A percentile compares a stretch with the other conserved stretches of the same genome.
Evolutionary conservation across 2,329 filamentous ascomycete genomes (phyloP).

Genomic region (Calonectria fujianensis): DNA sequence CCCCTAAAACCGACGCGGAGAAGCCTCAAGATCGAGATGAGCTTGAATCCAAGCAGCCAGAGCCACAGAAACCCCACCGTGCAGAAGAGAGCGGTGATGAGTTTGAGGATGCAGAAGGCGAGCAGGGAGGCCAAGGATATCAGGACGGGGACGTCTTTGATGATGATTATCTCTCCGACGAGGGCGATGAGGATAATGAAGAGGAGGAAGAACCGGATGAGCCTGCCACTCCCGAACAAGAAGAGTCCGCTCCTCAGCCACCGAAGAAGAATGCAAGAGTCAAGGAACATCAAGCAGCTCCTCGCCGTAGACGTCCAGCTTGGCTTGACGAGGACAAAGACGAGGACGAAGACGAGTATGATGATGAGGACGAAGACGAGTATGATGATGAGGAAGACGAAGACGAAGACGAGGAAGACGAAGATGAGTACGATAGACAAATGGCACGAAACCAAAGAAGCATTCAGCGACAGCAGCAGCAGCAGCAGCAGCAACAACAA

Average conservation of each 20-base stretch:
- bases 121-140: conserved; percentile 42
- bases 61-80: conserved; percentile 25
- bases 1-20: conserved; percentile 5
- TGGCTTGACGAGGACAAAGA: conserved; percentile 53
- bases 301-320: conserved; percentile 45
- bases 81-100: conserved; percentile 22
- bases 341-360: conserved; percentile 43
- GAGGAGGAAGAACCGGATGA: conserved; percentile 50
- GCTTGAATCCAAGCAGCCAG: conserved; percentile 21
- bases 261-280: conserved; percentile 21
- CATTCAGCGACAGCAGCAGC: conserved; percentile 44
- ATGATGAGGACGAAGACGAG: conserved; percentile 48
- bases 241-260: conserved; percentile 34
- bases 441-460: conserved; percentile 16
- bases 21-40: background rate
- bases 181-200: conserved; percentile 46
- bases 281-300: conserved; percentile 39
- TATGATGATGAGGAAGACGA: conserved; percentile 37
- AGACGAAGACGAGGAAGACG: conserved; percentile 38
- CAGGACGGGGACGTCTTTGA: conserved; percentile 40
- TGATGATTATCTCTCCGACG: conserved; percentile 30
- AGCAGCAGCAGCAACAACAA: conserved; percentile 42
- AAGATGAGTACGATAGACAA: background rate
- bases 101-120: conserved; percentile 33
- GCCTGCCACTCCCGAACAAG: conserved; percentile 49